Evolutionary conservation across 192 early-diverging fungal species (phyloP), one percentile per base, ranked within the genome.

Genomic region (Piromyces sp.): DNA sequence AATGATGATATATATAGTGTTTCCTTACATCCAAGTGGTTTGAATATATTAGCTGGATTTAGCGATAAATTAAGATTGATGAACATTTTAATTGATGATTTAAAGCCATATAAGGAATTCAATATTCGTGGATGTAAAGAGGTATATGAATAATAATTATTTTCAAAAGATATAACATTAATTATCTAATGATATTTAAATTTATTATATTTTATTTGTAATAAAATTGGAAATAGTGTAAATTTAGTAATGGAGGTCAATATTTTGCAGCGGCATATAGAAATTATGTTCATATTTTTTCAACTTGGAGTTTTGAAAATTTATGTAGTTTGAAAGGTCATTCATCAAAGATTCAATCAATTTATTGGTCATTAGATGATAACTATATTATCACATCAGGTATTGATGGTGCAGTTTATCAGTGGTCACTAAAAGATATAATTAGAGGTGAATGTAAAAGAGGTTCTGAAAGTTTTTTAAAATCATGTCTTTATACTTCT

Each of bases 11-110:
- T 90, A n/a, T 91, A 86, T 81, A 84, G 84, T 13, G 86, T 91
- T 26, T 89, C 91, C 17, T 86, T 92, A 29, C 91, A 92, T 82
- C 91, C 91, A 16, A 88, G 86, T 22, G 91, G 91, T n/a, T 87
- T 92, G n/a, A 91, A 91, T 81, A 88, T 92, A 78, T 84, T 92
- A 13, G 91, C 91, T 31, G 91, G 91, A 9, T 92, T 92, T 81
- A 84, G 84, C 79, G 91, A 92, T 82, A 92, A 92, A 81, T 81
- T 92, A 81, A 42, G 91, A 81, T 80, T 92, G 78, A 90, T 91
- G 89, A 91, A 89, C 80, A 81, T 92, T 79, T 82, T 92, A 68
- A 90, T 91, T 82, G 91, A 91, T 81, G 91, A 92, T 83, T 85
- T 92, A 28, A 80, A 90, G 28, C 82, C 85, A 79, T 89, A 89